Percentiles rank a stretch among this genome's conserved stretches.
Conservation (phyloP, 1,284 basidiomycete genomes). For the Puccinia triticina region DNA sequence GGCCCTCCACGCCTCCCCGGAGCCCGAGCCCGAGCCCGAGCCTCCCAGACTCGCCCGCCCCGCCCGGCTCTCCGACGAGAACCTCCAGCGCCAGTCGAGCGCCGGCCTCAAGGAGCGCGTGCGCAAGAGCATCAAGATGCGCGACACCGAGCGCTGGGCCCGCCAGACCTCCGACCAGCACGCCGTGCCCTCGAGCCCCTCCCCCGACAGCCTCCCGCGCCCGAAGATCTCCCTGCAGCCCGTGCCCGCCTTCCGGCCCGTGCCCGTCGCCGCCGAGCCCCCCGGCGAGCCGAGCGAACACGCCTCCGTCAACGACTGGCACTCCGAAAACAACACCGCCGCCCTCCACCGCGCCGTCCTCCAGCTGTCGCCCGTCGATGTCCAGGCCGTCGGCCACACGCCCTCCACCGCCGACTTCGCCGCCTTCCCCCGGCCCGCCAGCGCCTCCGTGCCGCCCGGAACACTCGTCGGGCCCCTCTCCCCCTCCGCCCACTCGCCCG, state of each 20-base stretch:
- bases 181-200: neutral
- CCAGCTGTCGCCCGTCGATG: neutral
- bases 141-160: slow-evolving; percentile 41
- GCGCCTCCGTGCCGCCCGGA: neutral
- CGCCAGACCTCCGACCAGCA: neutral
- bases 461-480: neutral
- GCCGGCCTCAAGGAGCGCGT: neutral
- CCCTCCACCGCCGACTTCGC: neutral
- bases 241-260: neutral
- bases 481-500: neutral
- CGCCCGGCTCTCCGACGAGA: slow-evolving; percentile 28
- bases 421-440: neutral
- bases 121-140: slow-evolving; percentile 24
- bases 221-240: slow-evolving; percentile 34
- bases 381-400: neutral
- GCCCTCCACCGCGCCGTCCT: neutral
- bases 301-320: slow-evolving; percentile 43
- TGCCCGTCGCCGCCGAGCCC: neutral
- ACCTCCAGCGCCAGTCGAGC: slow-evolving; percentile 10
- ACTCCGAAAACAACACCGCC: slow-evolving; percentile 15
- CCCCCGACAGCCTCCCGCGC: neutral
- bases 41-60: too few relatives aligned
- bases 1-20: too few relatives aligned
- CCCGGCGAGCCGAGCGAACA: slow-evolving; percentile 7
- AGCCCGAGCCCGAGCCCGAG: too few relatives aligned